Evolutionary conservation across 192 early-diverging fungal species (phyloP).

Genomic region (Physocladia obscura): DNA sequence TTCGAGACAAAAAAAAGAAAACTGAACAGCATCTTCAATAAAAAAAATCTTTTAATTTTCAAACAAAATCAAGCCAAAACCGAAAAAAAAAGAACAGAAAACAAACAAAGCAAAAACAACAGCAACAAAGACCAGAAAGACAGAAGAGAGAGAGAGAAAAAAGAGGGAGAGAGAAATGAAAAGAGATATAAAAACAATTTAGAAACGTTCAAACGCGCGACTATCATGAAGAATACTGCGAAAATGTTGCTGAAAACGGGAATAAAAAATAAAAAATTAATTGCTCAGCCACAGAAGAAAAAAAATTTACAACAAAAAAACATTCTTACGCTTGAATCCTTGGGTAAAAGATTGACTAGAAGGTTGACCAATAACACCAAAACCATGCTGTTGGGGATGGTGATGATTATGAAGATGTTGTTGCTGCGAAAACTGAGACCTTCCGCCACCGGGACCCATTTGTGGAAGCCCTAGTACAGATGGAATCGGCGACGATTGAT

Average conservation of each 20-base stretch:
- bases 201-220: no score
- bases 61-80: neutral
- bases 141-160: neutral
- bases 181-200: neutral
- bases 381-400: slow-evolving; percentile 5
- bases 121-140: neutral
- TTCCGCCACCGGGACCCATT: neutral
- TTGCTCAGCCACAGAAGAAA: neutral
- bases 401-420: neutral
- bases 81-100: neutral
- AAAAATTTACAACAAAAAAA: neutral
- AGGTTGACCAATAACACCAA: slow-evolving; percentile 24
- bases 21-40: no score
- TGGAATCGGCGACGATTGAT: slow-evolving; percentile 14
- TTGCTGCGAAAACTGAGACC: neutral
- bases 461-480: neutral
- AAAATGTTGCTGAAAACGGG: no score
- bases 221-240: no score
- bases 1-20: no score
- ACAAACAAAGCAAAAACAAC: neutral
- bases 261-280: slow-evolving; percentile 1
- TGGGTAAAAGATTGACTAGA: neutral
- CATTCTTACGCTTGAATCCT: neutral
- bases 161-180: neutral
- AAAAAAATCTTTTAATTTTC: no score